These are phyloP conservation scores for Daldinia eschscholtzii DNA, from an alignment of 2,329 filamentous ascomycete genomes.

Conservation along the genomic window DNA sequence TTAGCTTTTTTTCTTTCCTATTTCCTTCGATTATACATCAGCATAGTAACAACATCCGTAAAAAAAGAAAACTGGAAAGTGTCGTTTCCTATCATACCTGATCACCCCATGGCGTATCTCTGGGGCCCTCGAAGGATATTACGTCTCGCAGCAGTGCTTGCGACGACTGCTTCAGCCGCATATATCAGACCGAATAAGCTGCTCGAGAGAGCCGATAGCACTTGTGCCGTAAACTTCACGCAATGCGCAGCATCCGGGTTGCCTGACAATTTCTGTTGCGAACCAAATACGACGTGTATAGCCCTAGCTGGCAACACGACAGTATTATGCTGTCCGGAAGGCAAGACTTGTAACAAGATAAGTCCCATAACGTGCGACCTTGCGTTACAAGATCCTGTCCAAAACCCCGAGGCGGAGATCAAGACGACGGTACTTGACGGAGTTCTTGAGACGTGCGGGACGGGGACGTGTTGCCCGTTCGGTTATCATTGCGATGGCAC, in stretches of 20 bases:
- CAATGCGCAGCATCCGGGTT: constrained; percentile 67
- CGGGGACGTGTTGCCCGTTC: constrained; percentile 74
- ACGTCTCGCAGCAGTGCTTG: constrained; percentile 54
- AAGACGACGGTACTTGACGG: constrained; percentile 74
- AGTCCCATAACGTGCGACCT: constrained; percentile 74
- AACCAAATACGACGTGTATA: constrained; percentile 65
- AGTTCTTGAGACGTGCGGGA: constrained; percentile 69
- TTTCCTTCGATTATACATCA: constrained; percentile 7
- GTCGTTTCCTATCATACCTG: constrained; percentile 4
- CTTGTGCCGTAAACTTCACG: constrained; percentile 65
- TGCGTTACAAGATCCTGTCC: constrained; percentile 68
- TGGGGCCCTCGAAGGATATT: constrained; percentile 53
- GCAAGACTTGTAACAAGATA: constrained; percentile 70
- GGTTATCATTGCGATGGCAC: constrained; percentile 73
- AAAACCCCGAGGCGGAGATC: constrained; percentile 69
- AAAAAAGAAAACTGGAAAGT: constrained; percentile 9
- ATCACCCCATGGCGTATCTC: constrained; percentile 49
- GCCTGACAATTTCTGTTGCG: constrained; percentile 77
- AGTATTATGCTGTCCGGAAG: constrained; percentile 76
- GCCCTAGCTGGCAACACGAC: constrained; percentile 74
- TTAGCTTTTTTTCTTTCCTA: not conserved
- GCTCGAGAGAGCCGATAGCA: constrained; percentile 58
- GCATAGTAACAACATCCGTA: constrained; percentile 4
- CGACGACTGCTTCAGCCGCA: constrained; percentile 54
- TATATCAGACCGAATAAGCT: constrained; percentile 55